Base-by-base conservation (phyloP, 345 rosid species). In the Eucalyptus erythrocorys region DNA sequence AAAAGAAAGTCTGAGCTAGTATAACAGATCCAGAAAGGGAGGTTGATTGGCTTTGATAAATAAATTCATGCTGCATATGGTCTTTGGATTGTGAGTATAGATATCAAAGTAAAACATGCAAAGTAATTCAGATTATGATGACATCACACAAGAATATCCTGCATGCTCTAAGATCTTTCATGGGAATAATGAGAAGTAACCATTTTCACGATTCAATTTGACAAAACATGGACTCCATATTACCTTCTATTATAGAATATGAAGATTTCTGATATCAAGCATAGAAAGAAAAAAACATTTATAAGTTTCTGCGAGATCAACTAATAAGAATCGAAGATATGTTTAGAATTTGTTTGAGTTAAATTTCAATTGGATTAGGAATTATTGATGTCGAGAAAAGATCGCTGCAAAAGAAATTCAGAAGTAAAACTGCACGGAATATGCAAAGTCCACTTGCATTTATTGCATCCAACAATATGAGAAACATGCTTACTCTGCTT, bases 401-500 rank as follows among this genome's bases (percentile, higher is more conserved):
- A 76, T 40, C 7, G 5, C 84, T 6, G 47, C 2, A 21, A 40
- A 40, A 21, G 30, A 3, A 37, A 37, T 37, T 76, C 82, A 76
- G 22, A 76, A 37, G 27, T 76, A 76, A 21, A 40, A 76, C 47
- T 76, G 27, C 84, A 76, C 3, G 3, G 47, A 76, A 40, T 24
- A 21, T 10, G 47, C 5, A 11, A 40, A 40, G 27, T 76, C 45
- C 27, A 76, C 84, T 76, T 7, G 47, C 47, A n/a, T 26, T 22
- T 57, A 26, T 27, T 42, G 48, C 32, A 68, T 66, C 76, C 8
- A 89, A 55, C 51, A 89, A 86, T 48, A 66, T 49, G 89, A 86
- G 88, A 49, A 43, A 53, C 45, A 32, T 30, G 76, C 87, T 90
- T 89, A 95, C 99, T 94, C 92, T 95, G 89, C 93, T 97, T 87